Percentiles rank a stretch among this genome's conserved stretches.
Evolutionary conservation across 1,284 basidiomycete species (phyloP).

Genomic region (Cronartium quercuum): DNA sequence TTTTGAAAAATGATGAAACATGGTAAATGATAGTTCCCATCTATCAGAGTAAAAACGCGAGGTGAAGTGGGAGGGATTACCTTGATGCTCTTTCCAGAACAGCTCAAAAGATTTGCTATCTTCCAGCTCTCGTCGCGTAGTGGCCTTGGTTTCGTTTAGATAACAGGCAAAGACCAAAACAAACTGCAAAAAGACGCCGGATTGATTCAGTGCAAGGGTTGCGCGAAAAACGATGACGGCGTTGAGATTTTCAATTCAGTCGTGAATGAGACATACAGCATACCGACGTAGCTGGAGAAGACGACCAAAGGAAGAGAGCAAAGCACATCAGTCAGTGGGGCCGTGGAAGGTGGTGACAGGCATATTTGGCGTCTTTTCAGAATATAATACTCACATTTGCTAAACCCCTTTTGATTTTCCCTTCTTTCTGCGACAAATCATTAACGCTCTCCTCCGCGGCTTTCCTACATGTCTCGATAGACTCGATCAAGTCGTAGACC

Average conservation of each 20-base stretch:
- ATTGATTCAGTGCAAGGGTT: too few relatives aligned
- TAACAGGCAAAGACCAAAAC: constrained; percentile 92
- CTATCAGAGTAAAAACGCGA: not conserved
- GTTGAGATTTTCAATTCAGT: too few relatives aligned
- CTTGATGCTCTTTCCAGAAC: constrained; percentile 39
- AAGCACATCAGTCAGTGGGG: constrained; percentile 46
- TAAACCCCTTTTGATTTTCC: constrained; percentile 56
- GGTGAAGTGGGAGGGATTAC: not conserved
- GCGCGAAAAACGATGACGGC: too few relatives aligned
- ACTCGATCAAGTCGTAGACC: constrained; percentile 47
- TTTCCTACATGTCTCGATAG: constrained; percentile 42
- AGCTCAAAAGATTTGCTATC: constrained; percentile 36
- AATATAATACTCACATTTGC: constrained; percentile 78
- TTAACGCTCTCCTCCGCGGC: constrained; percentile 2
- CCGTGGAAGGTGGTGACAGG: constrained; percentile 25
- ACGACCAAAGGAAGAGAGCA: constrained; percentile 41
- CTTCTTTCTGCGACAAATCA: constrained; percentile 8
- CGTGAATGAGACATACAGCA: constrained; percentile 55
- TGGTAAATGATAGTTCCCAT: not conserved
- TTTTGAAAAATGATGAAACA: not conserved
- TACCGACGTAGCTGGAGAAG: constrained; percentile 63
- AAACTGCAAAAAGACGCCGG: constrained; percentile 59
- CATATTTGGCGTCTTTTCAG: not conserved
- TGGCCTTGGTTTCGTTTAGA: constrained; percentile 74
- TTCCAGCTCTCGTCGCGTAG: constrained; percentile 48